A percentile compares a stretch with the other conserved stretches of the same genome.
phyloP scores from a whole-genome alignment of 371 early-diverging fungal species.

The Zancudomyces culisetae region DNA sequence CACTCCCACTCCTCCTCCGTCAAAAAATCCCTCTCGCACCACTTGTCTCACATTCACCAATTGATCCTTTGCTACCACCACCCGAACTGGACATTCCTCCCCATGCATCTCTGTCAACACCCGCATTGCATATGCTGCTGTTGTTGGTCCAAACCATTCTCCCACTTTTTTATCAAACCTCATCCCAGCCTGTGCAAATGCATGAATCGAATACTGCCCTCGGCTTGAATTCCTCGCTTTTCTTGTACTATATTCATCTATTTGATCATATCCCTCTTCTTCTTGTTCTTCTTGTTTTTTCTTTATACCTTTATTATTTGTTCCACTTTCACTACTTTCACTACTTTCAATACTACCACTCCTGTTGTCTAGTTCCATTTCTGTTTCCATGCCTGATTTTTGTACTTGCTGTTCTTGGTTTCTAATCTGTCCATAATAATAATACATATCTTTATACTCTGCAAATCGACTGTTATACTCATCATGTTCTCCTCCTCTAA shows the following conservation, averaged over 20 bases:
- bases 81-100: constrained; percentile 15
- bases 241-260: no score
- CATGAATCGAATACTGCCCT: constrained; percentile 21
- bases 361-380: no score
- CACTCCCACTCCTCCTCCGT: neutral
- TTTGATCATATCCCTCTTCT: no score
- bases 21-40: constrained; percentile 10
- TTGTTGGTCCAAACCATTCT: constrained; percentile 26
- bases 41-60: constrained; percentile 19
- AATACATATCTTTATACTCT: no score
- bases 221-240: neutral
- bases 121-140: constrained; percentile 22
- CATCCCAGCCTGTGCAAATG: constrained; percentile 22
- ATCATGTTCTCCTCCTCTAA: no score
- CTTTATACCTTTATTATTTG: no score
- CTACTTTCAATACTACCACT: no score
- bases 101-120: constrained; percentile 17
- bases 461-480: no score
- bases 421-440: no score
- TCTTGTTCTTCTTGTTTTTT: no score
- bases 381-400: no score
- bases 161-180: constrained; percentile 24
- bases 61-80: constrained; percentile 23
- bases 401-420: no score
- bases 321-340: neutral